Evolutionary conservation across 2,329 filamentous ascomycete genomes (phyloP).

Genomic region (Stagonosporopsis chrysanthemi): DNA sequence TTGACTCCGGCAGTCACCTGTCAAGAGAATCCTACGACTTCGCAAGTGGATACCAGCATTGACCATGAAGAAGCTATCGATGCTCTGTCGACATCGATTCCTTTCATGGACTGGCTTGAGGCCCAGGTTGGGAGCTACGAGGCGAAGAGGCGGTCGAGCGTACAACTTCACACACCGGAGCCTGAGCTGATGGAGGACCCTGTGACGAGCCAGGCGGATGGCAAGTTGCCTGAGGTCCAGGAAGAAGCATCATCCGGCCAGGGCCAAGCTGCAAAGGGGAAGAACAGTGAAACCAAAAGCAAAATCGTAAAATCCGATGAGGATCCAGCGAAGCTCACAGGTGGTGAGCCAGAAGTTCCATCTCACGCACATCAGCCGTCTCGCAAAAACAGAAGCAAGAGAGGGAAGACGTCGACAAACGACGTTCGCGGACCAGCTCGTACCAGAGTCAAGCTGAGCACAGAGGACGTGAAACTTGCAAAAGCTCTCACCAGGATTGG

Average conservation of each 20-base stretch:
- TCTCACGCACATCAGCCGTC: background rate
- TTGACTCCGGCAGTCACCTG: background rate
- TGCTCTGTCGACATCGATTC: background rate
- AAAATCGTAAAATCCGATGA: background rate
- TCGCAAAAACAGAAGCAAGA: background rate
- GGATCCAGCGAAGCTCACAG: background rate
- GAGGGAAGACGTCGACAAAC: background rate
- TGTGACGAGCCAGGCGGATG: background rate
- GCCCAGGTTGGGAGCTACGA: background rate
- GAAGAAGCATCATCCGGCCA: background rate
- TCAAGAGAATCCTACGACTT: background rate
- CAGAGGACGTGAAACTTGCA: slow-evolving; percentile 1
- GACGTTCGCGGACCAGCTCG: background rate
- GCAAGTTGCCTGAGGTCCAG: background rate
- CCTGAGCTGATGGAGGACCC: background rate
- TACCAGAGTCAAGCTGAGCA: background rate
- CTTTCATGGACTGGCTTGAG: slow-evolving; percentile 1
- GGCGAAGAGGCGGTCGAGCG: background rate
- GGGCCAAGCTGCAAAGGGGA: background rate
- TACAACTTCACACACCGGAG: background rate
- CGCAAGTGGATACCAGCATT: background rate
- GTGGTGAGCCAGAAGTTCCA: background rate
- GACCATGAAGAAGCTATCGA: background rate
- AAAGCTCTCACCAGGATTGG: slow-evolving; percentile 1
- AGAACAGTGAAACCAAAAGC: background rate